Evolutionary conservation across 1,284 basidiomycete genomes (phyloP).

Genomic region (Singerocomus inundabilis): DNA sequence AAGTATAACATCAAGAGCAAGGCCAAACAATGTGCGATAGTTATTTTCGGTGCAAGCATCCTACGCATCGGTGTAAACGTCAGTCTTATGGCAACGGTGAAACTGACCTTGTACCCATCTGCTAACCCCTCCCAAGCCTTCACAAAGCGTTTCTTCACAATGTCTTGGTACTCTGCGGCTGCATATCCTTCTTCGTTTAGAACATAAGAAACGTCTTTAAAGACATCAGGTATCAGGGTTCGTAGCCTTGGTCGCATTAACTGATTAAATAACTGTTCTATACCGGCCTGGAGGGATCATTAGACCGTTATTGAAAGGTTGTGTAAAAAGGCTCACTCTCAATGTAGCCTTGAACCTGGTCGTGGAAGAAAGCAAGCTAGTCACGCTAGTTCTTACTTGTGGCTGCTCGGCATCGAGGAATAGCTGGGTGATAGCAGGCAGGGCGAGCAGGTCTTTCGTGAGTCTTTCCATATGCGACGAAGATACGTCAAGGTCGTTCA

Average conservation of each 20-base stretch:
- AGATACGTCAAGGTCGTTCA: constrained; percentile 90
- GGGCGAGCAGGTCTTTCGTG: constrained; percentile 63
- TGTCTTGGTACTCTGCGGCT: constrained; percentile 80
- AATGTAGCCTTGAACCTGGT: constrained; percentile 68
- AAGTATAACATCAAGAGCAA: constrained; percentile 83
- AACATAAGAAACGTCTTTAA: constrained; percentile 86
- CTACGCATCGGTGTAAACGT: constrained; percentile 38
- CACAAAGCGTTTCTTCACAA: constrained; percentile 85
- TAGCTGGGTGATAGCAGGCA: constrained; percentile 60
- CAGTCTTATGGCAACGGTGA: neutral
- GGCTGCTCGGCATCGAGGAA: constrained; percentile 65
- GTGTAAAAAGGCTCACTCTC: constrained; percentile 47
- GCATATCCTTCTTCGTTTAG: constrained; percentile 88
- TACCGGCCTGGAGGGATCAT: constrained; percentile 56
- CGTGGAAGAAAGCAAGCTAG: constrained; percentile 51
- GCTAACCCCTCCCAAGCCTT: constrained; percentile 83
- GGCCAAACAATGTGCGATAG: constrained; percentile 80
- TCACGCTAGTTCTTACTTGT: constrained; percentile 45
- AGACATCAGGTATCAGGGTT: constrained; percentile 81
- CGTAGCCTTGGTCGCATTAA: constrained; percentile 84
- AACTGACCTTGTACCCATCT: constrained; percentile 78
- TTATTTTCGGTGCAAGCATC: constrained; percentile 86
- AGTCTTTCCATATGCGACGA: constrained; percentile 84
- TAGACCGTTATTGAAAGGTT: constrained; percentile 1
- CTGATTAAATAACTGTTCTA: constrained; percentile 95